Conservation (phyloP, 176 grass and related monocot genomes). For the Avena insularis region DNA sequence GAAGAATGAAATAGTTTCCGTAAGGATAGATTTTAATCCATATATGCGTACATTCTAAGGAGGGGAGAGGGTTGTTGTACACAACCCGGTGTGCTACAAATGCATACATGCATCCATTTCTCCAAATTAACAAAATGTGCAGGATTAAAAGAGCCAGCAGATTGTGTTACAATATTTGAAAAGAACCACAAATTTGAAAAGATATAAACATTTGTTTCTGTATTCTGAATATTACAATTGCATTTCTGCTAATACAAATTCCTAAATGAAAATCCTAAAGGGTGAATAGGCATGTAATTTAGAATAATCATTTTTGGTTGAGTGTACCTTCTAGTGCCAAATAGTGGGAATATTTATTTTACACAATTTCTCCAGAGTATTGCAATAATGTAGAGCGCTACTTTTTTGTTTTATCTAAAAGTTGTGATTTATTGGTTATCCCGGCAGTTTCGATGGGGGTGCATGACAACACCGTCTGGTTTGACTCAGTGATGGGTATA, state of each 20-base stretch:
- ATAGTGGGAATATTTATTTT: neutral
- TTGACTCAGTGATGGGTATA: neutral
- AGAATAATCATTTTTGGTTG: neutral
- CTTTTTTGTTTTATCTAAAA: neutral
- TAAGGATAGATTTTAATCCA: no score
- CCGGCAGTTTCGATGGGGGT: neutral
- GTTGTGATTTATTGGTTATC: neutral
- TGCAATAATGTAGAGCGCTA: neutral
- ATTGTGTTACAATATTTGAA: neutral
- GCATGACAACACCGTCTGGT: neutral
- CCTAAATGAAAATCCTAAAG: neutral
- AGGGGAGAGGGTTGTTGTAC: slow-evolving; percentile 38
- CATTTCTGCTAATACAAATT: neutral
- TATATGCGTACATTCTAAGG: no score
- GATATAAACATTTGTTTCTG: neutral
- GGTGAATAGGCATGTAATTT: neutral
- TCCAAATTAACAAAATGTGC: neutral
- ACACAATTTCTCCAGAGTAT: neutral
- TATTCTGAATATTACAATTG: neutral
- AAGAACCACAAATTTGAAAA: neutral
- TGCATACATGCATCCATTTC: neutral
- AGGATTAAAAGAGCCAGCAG: no score
- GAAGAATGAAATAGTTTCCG: neutral
- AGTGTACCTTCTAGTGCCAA: neutral
- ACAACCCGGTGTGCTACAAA: neutral